phyloP scores from a whole-genome alignment of 176 grass and related monocot genomes.

The Aegilops umbellulata region DNA sequence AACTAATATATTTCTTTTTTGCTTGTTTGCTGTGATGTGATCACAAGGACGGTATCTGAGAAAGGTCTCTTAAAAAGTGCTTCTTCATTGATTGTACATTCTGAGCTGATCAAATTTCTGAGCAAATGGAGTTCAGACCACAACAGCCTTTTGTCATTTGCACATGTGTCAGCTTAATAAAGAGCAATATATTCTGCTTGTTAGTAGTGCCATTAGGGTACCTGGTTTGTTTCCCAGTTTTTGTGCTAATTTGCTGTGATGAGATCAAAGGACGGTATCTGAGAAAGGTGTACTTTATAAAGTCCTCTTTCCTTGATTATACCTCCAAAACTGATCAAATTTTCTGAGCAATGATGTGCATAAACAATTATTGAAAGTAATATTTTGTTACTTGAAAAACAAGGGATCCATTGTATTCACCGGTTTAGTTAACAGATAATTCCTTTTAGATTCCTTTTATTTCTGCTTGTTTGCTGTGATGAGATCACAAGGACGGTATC shows the following conservation, averaged over 20 bases:
- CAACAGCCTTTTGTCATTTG: no score
- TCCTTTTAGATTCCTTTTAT: background rate
- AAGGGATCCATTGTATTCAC: background rate
- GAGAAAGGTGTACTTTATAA: background rate
- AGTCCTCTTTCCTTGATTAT: background rate
- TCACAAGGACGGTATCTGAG: constrained; percentile 13
- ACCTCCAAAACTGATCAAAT: background rate
- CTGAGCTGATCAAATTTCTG: background rate
- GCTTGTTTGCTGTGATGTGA: constrained; percentile 7
- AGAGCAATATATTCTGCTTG: no score
- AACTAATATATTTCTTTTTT: background rate
- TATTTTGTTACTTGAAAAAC: background rate
- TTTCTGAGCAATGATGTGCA: background rate
- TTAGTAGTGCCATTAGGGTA: no score
- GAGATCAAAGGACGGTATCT: background rate
- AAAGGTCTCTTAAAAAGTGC: background rate
- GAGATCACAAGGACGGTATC: constrained; percentile 21
- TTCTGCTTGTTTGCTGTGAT: constrained; percentile 16
- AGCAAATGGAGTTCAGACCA: background rate
- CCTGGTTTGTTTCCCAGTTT: background rate
- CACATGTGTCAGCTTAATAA: no score
- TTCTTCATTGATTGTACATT: constrained; percentile 28
- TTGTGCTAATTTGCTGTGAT: background rate
- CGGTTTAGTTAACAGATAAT: background rate
- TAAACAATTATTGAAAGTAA: background rate